Conservation (phyloP, 202 grass and related monocot species). For the Bolboschoenoplectus hybrid region DNA sequence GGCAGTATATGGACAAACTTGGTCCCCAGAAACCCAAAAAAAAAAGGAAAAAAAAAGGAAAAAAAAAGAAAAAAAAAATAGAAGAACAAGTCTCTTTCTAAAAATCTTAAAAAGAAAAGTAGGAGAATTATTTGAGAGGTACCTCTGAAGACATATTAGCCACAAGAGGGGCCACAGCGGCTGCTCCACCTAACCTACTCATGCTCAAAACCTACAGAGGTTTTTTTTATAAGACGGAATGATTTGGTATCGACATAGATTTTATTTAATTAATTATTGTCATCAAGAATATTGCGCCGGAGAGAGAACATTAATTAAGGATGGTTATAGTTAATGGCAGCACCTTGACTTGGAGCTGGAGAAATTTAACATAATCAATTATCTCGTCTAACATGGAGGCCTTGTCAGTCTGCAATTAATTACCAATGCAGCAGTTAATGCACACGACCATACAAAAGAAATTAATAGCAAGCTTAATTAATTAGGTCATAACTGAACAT, state of each 20-base stretch:
- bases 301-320: conserved; percentile 26
- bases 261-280: conserved; percentile 19
- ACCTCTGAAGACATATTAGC: conserved; percentile 81
- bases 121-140: conserved; percentile 40
- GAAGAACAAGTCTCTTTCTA: conserved; percentile 28
- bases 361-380: conserved; percentile 99
- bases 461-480: neutral
- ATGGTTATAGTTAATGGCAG: conserved; percentile 37
- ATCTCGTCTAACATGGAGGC: conserved; percentile 99
- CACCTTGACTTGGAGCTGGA: conserved; percentile 99
- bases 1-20: conserved; percentile 37
- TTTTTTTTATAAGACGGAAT: conserved; percentile 14
- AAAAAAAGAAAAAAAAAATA: neutral
- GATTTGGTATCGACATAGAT: conserved; percentile 4
- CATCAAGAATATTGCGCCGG: neutral
- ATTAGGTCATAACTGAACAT: conserved; percentile 20
- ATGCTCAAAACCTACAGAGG: conserved; percentile 84
- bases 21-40: neutral
- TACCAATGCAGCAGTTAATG: conserved; percentile 50
- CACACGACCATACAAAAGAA: conserved; percentile 10
- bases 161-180: conserved; percentile 64
- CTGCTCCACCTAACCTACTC: conserved; percentile 90
- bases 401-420: conserved; percentile 88
- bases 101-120: conserved; percentile 33
- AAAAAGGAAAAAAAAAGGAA: neutral